Evolutionary conservation across 257 asterid species (phyloP).

Genomic region (Schizonepeta tenuifolia): DNA sequence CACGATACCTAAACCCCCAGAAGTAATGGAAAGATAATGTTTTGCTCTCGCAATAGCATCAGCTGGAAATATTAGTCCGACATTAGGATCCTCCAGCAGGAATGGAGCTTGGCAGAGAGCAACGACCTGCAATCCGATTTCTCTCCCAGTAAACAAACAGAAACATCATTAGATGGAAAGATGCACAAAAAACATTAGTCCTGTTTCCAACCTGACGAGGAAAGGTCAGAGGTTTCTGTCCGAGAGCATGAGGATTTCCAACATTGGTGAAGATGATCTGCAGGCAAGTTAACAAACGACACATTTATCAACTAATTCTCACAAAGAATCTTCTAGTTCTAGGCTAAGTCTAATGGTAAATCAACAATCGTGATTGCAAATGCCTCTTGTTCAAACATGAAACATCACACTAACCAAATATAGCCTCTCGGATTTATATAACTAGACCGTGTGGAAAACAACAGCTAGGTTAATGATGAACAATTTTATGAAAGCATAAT

Average conservation of each 20-base stretch:
- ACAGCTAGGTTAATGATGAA: neutral
- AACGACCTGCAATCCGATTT: slow-evolving; percentile 58
- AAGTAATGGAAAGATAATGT: slow-evolving; percentile 74
- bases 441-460: neutral
- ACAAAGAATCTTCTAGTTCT: neutral
- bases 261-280: slow-evolving; percentile 95
- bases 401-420: neutral
- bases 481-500: neutral
- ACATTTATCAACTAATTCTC: neutral
- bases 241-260: slow-evolving; percentile 96
- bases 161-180: neutral
- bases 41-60: slow-evolving; percentile 97
- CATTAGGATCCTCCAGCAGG: slow-evolving; percentile 95
- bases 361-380: neutral
- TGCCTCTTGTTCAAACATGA: neutral
- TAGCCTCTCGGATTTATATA: neutral
- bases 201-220: slow-evolving; percentile 78
- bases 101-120: slow-evolving; percentile 99
- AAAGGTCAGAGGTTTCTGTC: slow-evolving; percentile 92
- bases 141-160: neutral
- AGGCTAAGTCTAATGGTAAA: neutral
- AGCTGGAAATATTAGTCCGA: slow-evolving; percentile 88
- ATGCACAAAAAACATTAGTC: neutral
- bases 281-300: slow-evolving; percentile 20
- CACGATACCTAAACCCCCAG: slow-evolving; percentile 91